Percentiles rank a stretch among this genome's conserved stretches.
Conservation (phyloP, 805 yeast species). For the Kurtzmaniella cleridarum region DNA sequence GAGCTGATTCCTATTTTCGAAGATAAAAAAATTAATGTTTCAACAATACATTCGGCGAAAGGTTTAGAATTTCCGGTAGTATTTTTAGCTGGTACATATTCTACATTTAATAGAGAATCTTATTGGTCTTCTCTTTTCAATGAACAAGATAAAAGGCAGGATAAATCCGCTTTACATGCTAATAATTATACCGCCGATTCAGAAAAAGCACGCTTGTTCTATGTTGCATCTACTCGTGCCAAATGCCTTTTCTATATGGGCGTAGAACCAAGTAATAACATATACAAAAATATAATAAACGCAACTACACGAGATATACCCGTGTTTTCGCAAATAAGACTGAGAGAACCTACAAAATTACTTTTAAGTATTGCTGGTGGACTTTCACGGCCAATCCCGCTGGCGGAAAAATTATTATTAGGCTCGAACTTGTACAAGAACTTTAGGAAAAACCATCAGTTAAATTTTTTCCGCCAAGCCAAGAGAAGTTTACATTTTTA, state of each 20-base stretch:
- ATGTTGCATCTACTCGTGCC: slow-evolving; percentile 68
- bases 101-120: neutral
- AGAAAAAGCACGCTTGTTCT: slow-evolving; percentile 28
- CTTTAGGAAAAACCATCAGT: too few relatives aligned
- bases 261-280: slow-evolving; percentile 3
- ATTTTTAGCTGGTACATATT: slow-evolving; percentile 33
- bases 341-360: neutral
- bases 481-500: too few relatives aligned
- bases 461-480: too few relatives aligned
- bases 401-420: neutral
- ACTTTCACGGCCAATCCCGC: slow-evolving; percentile 2
- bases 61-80: slow-evolving; percentile 72
- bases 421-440: neutral
- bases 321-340: too few relatives aligned
- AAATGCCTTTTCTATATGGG: slow-evolving; percentile 38
- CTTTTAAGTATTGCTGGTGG: slow-evolving; percentile 7
- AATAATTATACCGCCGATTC: neutral
- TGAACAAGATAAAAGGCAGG: neutral
- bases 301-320: too few relatives aligned
- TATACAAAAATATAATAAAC: too few relatives aligned
- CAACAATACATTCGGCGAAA: slow-evolving; percentile 71
- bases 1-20: slow-evolving; percentile 25
- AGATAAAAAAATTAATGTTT: slow-evolving; percentile 41
- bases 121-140: slow-evolving; percentile 9
- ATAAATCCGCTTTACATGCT: neutral